These are phyloP conservation scores for Fusarium brevicatenulatum DNA, from an alignment of 2,329 filamentous ascomycete species.

Conservation along the genomic window DNA sequence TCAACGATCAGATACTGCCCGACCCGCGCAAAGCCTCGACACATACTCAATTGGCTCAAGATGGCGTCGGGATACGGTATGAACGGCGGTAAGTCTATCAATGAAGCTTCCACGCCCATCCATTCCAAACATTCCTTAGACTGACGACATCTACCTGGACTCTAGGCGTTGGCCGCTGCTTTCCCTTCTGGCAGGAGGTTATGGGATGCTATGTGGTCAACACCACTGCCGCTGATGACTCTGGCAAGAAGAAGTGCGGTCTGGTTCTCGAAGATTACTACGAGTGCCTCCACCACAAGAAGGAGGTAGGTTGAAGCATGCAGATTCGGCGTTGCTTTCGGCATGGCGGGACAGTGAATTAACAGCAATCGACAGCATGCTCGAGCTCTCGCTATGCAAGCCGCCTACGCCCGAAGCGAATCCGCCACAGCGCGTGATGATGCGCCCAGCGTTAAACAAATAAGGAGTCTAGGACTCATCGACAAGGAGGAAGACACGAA, in stretches of 20 bases:
- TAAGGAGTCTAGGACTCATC: slow-evolving; percentile 85
- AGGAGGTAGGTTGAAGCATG: slow-evolving; percentile 77
- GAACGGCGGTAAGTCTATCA: slow-evolving; percentile 72
- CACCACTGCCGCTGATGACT: slow-evolving; percentile 78
- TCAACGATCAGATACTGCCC: slow-evolving; percentile 37
- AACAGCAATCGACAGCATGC: slow-evolving; percentile 68
- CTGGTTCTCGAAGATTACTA: slow-evolving; percentile 95
- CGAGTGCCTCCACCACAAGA: slow-evolving; percentile 98
- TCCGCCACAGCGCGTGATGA: slow-evolving; percentile 80
- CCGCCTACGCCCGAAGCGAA: slow-evolving; percentile 84
- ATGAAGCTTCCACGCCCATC: not conserved
- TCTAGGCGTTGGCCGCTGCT: slow-evolving; percentile 80
- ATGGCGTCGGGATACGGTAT: slow-evolving; percentile 89
- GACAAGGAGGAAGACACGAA: slow-evolving; percentile 85
- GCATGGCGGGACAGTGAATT: slow-evolving; percentile 8
- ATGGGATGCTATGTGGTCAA: slow-evolving; percentile 99
- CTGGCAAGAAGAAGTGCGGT: slow-evolving; percentile 87
- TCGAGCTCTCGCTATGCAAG: slow-evolving; percentile 81
- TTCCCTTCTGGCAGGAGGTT: slow-evolving; percentile 99
- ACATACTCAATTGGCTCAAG: slow-evolving; percentile 48
- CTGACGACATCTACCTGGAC: slow-evolving; percentile 39
- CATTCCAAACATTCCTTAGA: not conserved
- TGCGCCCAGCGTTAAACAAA: slow-evolving; percentile 83
- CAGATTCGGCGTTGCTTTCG: not conserved
- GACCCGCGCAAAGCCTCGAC: slow-evolving; percentile 40